Evolutionary conservation across 2,329 filamentous ascomycete genomes (phyloP).

Genomic region (Aspergillus sp.): DNA sequence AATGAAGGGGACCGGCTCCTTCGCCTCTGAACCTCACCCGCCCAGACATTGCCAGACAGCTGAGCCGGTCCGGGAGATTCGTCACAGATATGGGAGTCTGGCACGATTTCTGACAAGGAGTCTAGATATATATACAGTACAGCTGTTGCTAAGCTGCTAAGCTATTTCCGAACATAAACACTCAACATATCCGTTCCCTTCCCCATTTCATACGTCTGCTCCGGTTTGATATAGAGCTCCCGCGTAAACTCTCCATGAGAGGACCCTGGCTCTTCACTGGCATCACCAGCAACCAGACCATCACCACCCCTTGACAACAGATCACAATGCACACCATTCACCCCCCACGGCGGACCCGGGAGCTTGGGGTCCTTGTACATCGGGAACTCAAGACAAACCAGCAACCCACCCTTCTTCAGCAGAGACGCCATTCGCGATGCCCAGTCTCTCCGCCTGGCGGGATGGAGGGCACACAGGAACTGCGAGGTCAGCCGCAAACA

Average conservation of each 20-base stretch:
- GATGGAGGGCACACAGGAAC: slow-evolving; percentile 55
- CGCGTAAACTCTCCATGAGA: slow-evolving; percentile 15
- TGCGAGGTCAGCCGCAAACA: slow-evolving; percentile 16
- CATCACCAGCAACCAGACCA: slow-evolving; percentile 11
- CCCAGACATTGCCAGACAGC: too few relatives aligned
- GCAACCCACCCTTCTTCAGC: slow-evolving; percentile 41
- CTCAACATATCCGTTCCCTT: slow-evolving; percentile 5
- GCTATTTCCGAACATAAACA: slow-evolving; percentile 1
- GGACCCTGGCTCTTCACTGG: not conserved
- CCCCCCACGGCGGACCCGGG: slow-evolving; percentile 32
- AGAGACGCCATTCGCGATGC: slow-evolving; percentile 44
- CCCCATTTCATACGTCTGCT: slow-evolving; percentile 14
- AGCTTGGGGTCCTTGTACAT: slow-evolving; percentile 27
- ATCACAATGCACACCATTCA: slow-evolving; percentile 29
- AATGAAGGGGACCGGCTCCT: too few relatives aligned
- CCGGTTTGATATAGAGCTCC: slow-evolving; percentile 22
- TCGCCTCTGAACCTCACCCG: too few relatives aligned
- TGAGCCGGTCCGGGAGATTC: too few relatives aligned
- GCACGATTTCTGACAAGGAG: too few relatives aligned
- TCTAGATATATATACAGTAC: too few relatives aligned
- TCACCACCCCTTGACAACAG: slow-evolving; percentile 20
- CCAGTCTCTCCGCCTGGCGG: slow-evolving; percentile 45
- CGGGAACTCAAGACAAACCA: slow-evolving; percentile 45
- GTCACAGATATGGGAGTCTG: too few relatives aligned
- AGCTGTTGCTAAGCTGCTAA: too few relatives aligned